Evolutionary conservation across 352 stramenopile species (phyloP).

Genomic region (Elongisporangium undulatum): DNA sequence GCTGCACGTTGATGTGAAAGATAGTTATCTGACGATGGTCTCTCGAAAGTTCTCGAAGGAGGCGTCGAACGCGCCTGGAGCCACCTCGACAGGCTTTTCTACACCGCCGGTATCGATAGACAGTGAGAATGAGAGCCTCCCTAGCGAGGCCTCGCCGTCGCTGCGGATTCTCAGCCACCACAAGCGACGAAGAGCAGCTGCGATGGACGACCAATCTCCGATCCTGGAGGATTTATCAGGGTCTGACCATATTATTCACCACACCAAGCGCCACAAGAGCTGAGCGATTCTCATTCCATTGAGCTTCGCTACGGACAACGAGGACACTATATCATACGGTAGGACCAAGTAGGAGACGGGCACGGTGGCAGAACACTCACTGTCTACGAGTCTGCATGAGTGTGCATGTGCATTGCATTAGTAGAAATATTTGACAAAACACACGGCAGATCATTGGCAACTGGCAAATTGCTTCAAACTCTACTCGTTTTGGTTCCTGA

Average conservation of each 20-base stretch:
- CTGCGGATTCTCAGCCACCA: neutral
- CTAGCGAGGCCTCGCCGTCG: neutral
- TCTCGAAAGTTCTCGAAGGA: slow-evolving; percentile 22
- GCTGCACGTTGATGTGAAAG: slow-evolving; percentile 29
- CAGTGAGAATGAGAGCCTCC: neutral
- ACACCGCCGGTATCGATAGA: neutral
- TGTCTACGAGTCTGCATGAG: neutral
- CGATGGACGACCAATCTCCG: slow-evolving; percentile 25
- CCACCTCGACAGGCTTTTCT: neutral
- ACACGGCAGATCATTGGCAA: neutral
- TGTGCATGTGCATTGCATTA: neutral
- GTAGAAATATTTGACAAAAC: neutral
- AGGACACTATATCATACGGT: neutral
- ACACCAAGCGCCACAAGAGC: slow-evolving; percentile 49
- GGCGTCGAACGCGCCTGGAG: neutral
- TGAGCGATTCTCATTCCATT: neutral
- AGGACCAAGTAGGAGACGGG: neutral
- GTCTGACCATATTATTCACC: slow-evolving; percentile 17
- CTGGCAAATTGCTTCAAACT: neutral
- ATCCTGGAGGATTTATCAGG: slow-evolving; percentile 26
- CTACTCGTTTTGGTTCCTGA: too few relatives aligned
- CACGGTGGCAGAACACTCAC: too few relatives aligned
- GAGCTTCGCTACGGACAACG: neutral
- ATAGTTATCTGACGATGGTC: slow-evolving; percentile 30
- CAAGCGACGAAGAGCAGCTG: slow-evolving; percentile 2